Base-by-base conservation (phyloP, 345 rosid species). In the Citrus reticulata region DNA sequence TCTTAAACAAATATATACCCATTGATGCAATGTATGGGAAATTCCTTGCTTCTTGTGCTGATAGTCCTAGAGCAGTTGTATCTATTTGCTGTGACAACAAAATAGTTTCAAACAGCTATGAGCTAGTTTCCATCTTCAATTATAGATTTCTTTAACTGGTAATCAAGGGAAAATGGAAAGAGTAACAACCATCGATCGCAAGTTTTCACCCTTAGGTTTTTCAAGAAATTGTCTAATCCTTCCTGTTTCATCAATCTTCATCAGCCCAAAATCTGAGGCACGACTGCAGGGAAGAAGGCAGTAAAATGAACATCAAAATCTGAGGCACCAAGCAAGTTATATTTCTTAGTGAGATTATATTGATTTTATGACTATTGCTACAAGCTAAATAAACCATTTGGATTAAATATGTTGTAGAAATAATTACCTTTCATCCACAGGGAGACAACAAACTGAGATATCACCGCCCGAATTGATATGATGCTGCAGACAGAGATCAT, bases 1-100 rank as follows among this genome's bases (percentile, higher is more conserved):
- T 93, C 82, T 85, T 87, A 69, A 93, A 92, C 77, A 92, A 91
- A 29, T 93, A 93, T 66, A 93, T 96, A 20, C 96, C 98, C 98
- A 93, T 93, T 34, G 98, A 93, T 72, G 96, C 98, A 78, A 93
- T 92, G 80, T 89, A 93, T 29, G 95, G 98, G 68, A 39, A 83
- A 57, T 75, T 81, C 3, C 57, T 74, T 42, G 93, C 92, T 7
- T 90, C 92, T 85, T 84, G 78, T 51, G 61, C 80, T 1, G 96
- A 88, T 75, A 93, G 85, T 51, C 98, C 98, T 63, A 92, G 91
- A 63, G 92, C 61, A 57, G 92, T 75, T 55, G 95, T 91, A 81
- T 93, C 98, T 65, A 89, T 91, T 89, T 90, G 86, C 96, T 93
- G 89, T 46, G 17, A 46, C 16, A 46, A 46, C 42, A 49, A 40